phyloP scores from a whole-genome alignment of 2,329 filamentous ascomycete species.

The Penicillium sp. region DNA sequence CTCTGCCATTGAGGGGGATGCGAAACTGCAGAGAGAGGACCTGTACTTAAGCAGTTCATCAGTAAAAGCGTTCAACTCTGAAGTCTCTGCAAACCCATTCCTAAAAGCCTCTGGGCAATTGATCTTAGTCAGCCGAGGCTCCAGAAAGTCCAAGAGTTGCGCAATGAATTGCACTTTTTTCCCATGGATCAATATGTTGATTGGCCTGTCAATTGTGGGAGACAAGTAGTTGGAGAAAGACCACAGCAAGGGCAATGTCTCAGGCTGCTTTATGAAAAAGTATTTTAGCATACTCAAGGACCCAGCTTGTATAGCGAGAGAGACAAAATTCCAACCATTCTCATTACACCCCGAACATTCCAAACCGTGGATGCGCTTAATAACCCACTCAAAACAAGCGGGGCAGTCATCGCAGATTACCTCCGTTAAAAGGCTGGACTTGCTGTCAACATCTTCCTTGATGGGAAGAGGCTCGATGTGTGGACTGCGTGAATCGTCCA shows the following conservation, averaged over 20 bases:
- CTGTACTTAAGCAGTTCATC: not conserved
- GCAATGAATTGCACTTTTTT: not conserved
- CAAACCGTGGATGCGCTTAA: not conserved
- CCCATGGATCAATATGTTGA: not conserved
- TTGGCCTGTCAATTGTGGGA: not conserved
- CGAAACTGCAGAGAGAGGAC: not conserved
- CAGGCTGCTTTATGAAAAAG: not conserved
- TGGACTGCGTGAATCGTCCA: not conserved
- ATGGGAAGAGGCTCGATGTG: not conserved
- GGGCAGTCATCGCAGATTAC: not conserved
- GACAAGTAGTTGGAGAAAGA: not conserved
- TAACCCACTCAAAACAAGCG: not conserved
- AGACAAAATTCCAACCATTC: conserved; percentile 2
- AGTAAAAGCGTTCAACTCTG: not conserved
- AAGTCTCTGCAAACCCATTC: not conserved
- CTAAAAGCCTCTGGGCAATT: not conserved
- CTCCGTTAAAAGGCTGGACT: not conserved
- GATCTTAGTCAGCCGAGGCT: not conserved
- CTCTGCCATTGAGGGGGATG: not conserved
- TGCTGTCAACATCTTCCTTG: not conserved
- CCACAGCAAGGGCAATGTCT: not conserved
- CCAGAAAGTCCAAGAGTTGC: not conserved
- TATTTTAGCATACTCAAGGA: not conserved
- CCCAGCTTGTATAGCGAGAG: not conserved
- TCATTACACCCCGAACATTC: not conserved